Base-by-base conservation (phyloP, 495 filamentous ascomycete species). In the Margaritispora aquatica region DNA sequence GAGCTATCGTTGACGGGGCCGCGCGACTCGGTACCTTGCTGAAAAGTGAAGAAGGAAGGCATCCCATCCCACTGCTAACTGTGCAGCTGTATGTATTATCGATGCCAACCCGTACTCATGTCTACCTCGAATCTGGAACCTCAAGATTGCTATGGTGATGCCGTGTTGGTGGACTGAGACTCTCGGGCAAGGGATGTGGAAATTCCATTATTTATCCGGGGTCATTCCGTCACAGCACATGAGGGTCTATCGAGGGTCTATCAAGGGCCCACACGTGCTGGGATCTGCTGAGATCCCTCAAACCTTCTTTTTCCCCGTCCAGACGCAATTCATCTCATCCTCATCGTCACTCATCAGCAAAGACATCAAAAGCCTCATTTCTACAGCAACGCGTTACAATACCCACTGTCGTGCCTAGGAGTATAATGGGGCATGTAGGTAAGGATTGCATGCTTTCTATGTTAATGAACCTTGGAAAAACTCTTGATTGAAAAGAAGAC, bases 31-130 rank as follows among this genome's bases (percentile, higher is more conserved):
- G 73, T 75, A 58, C 82, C 83, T 58, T 80, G 82, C 58, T 83
- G 79, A 66, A 86, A 86, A 66, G 76, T 75, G 71, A 85, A 85
- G 74, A 85, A 83, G 29, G 75, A 71, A 53, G 81, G 81, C 78
- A 84, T 83, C 64, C 65, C 54, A 60, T 47, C 20, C 47, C 24
- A 24, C 47, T 23, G 21, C 4, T 50, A 17, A 44, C 4, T 44
- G 2, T 8, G 38, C 15, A 17, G 10, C 38, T 7, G 4, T 7
- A 17, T 44, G 7, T 9, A n/a, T 44, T 44, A 44, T 44, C 38
- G 38, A 44, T 8, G 38, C 38, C 38, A 17, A 17, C 17, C 38
- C 10, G 15, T 44, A 44, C 15, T 44, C 38, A 44, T 44, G 38
- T 17, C 17, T n/a, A n/a, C 38, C 38, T 10, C 38, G 11, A 15